Evolutionary conservation across 2,329 filamentous ascomycete species (phyloP).

Genomic region (Colletotrichum zoysiae): DNA sequence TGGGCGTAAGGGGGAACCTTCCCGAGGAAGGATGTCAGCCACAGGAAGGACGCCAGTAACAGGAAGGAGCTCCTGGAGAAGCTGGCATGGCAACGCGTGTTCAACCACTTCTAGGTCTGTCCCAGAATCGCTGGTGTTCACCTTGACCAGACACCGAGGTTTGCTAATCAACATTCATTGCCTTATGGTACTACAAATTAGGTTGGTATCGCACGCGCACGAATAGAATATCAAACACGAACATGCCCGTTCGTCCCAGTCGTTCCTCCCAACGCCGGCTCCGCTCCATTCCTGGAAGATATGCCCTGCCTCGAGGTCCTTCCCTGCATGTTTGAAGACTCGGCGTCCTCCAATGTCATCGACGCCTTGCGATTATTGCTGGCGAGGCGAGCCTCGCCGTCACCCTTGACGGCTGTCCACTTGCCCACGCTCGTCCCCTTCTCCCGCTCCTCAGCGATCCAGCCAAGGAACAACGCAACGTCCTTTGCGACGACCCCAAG

Average conservation of each 20-base stretch:
- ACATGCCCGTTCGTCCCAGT: constrained; percentile 34
- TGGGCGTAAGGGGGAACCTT: neutral
- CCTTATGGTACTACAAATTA: neutral
- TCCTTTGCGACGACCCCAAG: constrained; percentile 76
- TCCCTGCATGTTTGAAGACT: constrained; percentile 33
- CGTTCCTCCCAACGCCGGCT: constrained; percentile 1
- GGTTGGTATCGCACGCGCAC: neutral
- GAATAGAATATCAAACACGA: constrained; percentile 4
- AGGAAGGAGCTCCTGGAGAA: neutral
- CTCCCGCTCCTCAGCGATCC: constrained; percentile 64
- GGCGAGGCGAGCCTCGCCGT: constrained; percentile 11
- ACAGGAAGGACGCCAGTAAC: neutral
- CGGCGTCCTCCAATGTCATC: constrained; percentile 22
- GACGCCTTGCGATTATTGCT: constrained; percentile 20
- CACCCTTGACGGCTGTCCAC: constrained; percentile 39
- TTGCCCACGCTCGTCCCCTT: constrained; percentile 40
- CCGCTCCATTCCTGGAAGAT: constrained; percentile 29
- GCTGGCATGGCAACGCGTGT: no score
- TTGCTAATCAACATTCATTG: neutral
- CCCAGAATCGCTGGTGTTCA: neutral
- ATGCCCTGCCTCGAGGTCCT: constrained; percentile 33
- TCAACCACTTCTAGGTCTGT: no score
- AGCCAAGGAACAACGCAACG: constrained; percentile 75
- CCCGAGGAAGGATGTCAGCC: neutral
- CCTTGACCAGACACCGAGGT: no score